Conservation (phyloP, 2,329 filamentous ascomycete genomes). For the Dactylellina haptotyla region DNA sequence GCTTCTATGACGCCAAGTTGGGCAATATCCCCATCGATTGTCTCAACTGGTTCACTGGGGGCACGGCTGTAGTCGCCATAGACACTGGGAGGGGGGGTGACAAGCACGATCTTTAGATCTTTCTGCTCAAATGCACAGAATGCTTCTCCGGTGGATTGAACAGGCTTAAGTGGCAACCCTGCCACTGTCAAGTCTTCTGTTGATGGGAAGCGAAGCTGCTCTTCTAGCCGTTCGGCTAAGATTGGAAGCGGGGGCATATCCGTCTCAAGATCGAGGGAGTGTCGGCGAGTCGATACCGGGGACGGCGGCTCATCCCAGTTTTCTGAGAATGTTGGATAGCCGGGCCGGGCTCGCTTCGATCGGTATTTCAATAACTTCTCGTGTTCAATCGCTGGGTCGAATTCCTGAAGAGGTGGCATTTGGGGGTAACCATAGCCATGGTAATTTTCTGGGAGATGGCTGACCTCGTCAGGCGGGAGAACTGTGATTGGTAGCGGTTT, state of each 20-base stretch:
- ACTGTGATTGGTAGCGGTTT: conserved; percentile 50
- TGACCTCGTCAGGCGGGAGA: conserved; percentile 34
- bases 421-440: conserved; percentile 33
- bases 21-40: conserved; percentile 38
- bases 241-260: conserved; percentile 37
- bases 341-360: conserved; percentile 43
- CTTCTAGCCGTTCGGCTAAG: conserved; percentile 39
- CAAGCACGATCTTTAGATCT: conserved; percentile 46
- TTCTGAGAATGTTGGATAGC: conserved; percentile 15
- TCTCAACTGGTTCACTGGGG: conserved; percentile 27
- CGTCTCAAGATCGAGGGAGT: conserved; percentile 43
- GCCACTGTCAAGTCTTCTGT: conserved; percentile 39
- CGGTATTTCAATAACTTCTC: conserved; percentile 41
- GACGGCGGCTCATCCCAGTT: conserved; percentile 37
- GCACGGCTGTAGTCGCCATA: conserved; percentile 40
- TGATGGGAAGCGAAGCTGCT: conserved; percentile 47
- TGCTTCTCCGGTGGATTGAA: conserved; percentile 38
- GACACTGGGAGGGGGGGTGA: conserved; percentile 43
- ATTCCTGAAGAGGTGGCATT: conserved; percentile 22
- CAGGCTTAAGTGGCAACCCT: conserved; percentile 29
- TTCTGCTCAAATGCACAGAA: conserved; percentile 50
- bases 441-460: conserved; percentile 16
- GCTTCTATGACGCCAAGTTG: conserved; percentile 40
- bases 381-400: conserved; percentile 15
- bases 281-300: conserved; percentile 38